Evolutionary conservation across 2,329 filamentous ascomycete species (phyloP), one percentile per base, ranked within the genome.

Genomic region (Xenosphaeropsis pyriputrescens): DNA sequence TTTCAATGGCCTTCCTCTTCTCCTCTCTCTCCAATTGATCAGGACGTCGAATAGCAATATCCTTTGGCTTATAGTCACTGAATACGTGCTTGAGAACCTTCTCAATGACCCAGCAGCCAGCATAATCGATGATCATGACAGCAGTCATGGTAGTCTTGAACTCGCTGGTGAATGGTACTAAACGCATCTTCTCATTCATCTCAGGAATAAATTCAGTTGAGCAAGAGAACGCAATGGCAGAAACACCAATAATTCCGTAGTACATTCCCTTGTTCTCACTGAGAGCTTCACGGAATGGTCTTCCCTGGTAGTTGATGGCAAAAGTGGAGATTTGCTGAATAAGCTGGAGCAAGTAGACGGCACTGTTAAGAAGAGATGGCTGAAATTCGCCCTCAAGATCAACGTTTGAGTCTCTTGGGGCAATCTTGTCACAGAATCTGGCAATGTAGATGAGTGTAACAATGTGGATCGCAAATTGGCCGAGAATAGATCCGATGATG

Each of bases 291-390:
- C 91, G 84, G 80, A 98, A 98, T 11, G 91, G 91, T 8, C 91
- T 82, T 41, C 91, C 91, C 61, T 98, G 91, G 67, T 98, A 98
- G 68, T 98, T 98, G 68, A 98, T 94, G 43, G 91, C 88, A 53
- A 98, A 98, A 3, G 91, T 98, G 17, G 88, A 95, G 55, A 98
- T 94, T 60, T 98, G 91, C 61, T 98, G 91, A 59, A 98, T 96
- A 37, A 98, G 77, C 55, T 96, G 91, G 31, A 98, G 75, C 18
- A 98, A 82, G 60, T 96, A 98, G 49, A 98, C 85, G 39, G 91
- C 91, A 35, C 82, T 91, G 68, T 98, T 98, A 56, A 98, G 79
- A 7, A 98, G 74, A 5, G 86, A 94, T 2, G 91, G 91, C 47
- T 79, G 65, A 55, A 98, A 98, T 48, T 96, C 89, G 49, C 88